phyloP scores from a whole-genome alignment of 441 rosid genomes.

The Gossypium lobatum region DNA sequence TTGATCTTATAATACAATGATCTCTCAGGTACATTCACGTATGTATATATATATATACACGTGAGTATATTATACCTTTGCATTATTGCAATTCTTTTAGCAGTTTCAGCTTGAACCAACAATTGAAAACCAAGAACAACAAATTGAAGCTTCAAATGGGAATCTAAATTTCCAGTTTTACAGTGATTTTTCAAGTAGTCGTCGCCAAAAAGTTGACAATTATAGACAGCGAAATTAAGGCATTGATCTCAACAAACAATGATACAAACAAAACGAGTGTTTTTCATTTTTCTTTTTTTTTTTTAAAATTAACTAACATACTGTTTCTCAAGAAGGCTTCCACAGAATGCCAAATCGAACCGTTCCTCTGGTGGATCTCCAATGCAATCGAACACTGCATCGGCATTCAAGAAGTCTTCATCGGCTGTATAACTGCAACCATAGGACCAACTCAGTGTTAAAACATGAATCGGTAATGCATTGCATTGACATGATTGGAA shows the following conservation, averaged over 20 bases:
- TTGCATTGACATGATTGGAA: background rate
- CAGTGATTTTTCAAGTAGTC: background rate
- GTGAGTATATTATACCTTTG: background rate
- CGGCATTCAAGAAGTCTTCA: constrained; percentile 83
- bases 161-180: background rate
- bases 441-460: background rate
- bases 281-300: too few relatives aligned
- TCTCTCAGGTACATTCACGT: too few relatives aligned
- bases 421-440: constrained; percentile 71
- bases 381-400: constrained; percentile 83
- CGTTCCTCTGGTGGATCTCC: constrained; percentile 94
- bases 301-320: constrained; percentile 38
- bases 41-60: too few relatives aligned
- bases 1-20: too few relatives aligned
- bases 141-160: background rate
- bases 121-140: background rate
- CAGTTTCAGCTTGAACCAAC: background rate
- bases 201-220: background rate
- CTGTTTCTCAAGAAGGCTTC: constrained; percentile 73
- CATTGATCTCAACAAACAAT: background rate
- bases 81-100: background rate
- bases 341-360: constrained; percentile 79
- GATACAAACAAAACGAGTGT: background rate
- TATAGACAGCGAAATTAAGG: background rate
- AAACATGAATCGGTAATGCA: background rate